These are phyloP conservation scores for Globisporangium cederbergense DNA, from an alignment of 352 stramenopile genomes.

Conservation along the genomic window DNA sequence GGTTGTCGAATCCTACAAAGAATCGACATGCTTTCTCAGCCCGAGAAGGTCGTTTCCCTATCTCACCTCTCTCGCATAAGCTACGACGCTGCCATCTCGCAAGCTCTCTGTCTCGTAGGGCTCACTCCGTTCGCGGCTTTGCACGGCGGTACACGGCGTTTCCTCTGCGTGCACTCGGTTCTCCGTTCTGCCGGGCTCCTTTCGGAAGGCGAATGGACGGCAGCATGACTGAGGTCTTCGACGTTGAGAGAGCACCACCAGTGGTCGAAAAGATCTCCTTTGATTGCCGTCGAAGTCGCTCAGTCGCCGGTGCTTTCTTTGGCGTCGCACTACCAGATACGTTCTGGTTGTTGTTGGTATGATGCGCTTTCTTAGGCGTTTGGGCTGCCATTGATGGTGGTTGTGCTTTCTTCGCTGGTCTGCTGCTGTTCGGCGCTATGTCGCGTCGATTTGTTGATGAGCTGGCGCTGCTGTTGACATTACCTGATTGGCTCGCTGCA, in stretches of 20 bases:
- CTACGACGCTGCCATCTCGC: too few relatives aligned
- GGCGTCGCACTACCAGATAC: not conserved
- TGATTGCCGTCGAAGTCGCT: not conserved
- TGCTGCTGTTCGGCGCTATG: not conserved
- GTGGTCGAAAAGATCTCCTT: not conserved
- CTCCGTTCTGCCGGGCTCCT: not conserved
- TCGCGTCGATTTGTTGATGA: not conserved
- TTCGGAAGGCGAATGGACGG: constrained; percentile 9
- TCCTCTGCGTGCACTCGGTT: not conserved
- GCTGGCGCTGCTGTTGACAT: not conserved
- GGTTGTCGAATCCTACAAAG: not conserved
- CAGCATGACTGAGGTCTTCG: constrained; percentile 1
- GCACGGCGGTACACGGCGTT: constrained; percentile 1
- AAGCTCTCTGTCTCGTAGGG: too few relatives aligned
- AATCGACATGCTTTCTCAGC: too few relatives aligned
- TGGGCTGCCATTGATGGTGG: too few relatives aligned
- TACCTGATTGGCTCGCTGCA: not conserved
- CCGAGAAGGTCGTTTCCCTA: too few relatives aligned
- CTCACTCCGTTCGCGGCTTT: not conserved
- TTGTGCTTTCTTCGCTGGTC: not conserved
- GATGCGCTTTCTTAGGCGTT: not conserved
- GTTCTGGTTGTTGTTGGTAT: not conserved
- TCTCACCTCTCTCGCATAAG: too few relatives aligned
- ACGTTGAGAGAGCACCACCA: not conserved
- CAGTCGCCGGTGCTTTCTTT: not conserved